A percentile compares a stretch with the other conserved stretches of the same genome.
phyloP scores from a whole-genome alignment of 2,329 filamentous ascomycete species.

The Aspergillus pseudonomiae region DNA sequence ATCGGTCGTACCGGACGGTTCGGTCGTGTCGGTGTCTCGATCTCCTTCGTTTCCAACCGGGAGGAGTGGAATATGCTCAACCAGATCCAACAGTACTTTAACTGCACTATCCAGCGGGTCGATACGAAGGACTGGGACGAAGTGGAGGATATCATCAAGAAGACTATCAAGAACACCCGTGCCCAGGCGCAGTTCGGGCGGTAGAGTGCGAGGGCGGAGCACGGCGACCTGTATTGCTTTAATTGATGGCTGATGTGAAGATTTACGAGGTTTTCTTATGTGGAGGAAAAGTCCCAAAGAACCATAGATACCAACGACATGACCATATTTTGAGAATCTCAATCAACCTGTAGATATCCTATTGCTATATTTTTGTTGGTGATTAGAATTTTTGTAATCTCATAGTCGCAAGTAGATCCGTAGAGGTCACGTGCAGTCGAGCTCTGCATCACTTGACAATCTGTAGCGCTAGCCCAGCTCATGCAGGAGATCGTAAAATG shows the following conservation, averaged over 20 bases:
- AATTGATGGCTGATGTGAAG: conserved; percentile 25
- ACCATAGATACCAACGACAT: conserved; percentile 38
- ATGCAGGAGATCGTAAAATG: not conserved
- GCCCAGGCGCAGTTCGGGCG: conserved; percentile 42
- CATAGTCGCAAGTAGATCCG: not conserved
- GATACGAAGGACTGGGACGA: conserved; percentile 88
- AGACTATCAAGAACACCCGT: conserved; percentile 67
- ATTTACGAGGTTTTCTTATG: conserved; percentile 30
- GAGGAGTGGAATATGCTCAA: conserved; percentile 78
- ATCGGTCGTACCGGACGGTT: conserved; percentile 97
- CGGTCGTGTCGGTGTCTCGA: conserved; percentile 91
- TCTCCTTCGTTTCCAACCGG: conserved; percentile 89
- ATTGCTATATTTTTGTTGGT: not conserved
- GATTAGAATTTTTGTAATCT: not conserved
- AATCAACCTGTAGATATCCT: not conserved
- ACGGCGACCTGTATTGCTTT: not conserved
- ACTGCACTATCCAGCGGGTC: conserved; percentile 78
- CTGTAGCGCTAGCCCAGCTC: not conserved
- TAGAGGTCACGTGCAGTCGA: not conserved
- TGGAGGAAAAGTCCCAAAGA: conserved; percentile 22
- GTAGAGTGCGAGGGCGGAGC: not conserved
- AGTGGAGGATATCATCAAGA: conserved; percentile 80
- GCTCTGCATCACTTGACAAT: not conserved
- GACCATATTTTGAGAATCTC: not conserved
- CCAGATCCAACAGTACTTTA: conserved; percentile 78